A percentile compares a stretch with the other conserved stretches of the same genome.
Evolutionary conservation across 164 flowering plant species (phyloP).

Genomic region (Tinospora cordifolia): DNA sequence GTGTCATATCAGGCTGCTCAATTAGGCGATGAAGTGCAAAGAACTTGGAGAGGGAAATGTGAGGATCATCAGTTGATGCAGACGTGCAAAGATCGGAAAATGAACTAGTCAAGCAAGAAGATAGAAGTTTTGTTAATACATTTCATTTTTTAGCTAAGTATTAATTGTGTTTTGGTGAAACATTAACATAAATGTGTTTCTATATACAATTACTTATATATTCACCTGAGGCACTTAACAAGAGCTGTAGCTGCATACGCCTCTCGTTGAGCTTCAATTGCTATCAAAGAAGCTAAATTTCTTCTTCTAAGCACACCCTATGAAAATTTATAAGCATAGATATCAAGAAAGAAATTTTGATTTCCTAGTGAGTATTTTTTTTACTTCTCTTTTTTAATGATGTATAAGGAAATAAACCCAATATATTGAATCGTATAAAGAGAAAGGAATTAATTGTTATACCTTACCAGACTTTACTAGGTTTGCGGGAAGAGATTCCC

Average conservation of each 20-base stretch:
- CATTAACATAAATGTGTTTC: background rate
- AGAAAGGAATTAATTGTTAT: too few relatives aligned
- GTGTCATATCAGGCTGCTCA: conserved; percentile 44
- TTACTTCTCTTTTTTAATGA: too few relatives aligned
- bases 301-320: conserved; percentile 68
- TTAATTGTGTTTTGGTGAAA: too few relatives aligned
- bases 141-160: too few relatives aligned
- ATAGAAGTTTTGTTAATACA: background rate
- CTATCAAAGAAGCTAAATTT: conserved; percentile 67
- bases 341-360: background rate
- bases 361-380: too few relatives aligned
- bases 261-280: conserved; percentile 81
- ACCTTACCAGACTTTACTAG: conserved; percentile 75
- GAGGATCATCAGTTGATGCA: conserved; percentile 56
- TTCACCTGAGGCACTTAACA: conserved; percentile 61
- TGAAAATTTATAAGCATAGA: too few relatives aligned
- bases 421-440: too few relatives aligned
- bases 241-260: conserved; percentile 59
- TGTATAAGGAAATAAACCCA: too few relatives aligned
- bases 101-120: conserved; percentile 40
- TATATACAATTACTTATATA: too few relatives aligned
- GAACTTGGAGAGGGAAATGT: conserved; percentile 48
- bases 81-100: conserved; percentile 64
- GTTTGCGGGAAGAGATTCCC: conserved; percentile 59
- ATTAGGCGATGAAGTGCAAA: conserved; percentile 57